Base-by-base conservation (phyloP, 1,284 basidiomycete genomes). In the Vanrija pseudolonga region DNA sequence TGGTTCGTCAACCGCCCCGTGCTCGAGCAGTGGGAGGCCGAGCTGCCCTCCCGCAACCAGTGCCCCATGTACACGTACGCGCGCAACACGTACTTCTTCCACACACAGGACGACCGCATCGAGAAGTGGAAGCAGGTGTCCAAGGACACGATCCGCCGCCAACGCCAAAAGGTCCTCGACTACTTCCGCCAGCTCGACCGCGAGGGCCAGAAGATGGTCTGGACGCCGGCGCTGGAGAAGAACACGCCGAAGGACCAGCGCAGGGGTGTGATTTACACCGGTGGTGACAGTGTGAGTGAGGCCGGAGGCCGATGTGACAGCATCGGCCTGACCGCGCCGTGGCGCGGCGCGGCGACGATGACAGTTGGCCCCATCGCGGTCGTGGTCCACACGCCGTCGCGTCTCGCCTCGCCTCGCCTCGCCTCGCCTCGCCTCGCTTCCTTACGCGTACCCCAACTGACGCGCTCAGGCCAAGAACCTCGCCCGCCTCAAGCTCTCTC, bases 221-320 rank as follows among this genome's bases (percentile, higher is more conserved):
- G 76, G 61, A 66, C 67, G 19, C 53, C 62, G 45, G 56, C 60
- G 6, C 63, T 72, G 56, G 71, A 71, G 49, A 53, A 53, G 4
- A 59, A 62, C 20, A 65, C 63, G 2, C 65, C 69, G 11, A 26
- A 39, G 18, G 53, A 63, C n/a, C 49, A 62, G 48, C 60, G 67
- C 45, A 59, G 73, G 39, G 77, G 77, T 3, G 68, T 79, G 47
- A 78, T 79, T 45, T 69, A 74, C 55, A 76, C 77, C 3, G 77
- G 71, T 15, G 76, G 75, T 3, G 75, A 77, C 47, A 68, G 69
- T 19, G 75, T 77, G 52, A 65, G 69, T 67, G 7, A n/a, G n/a
- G n/a, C n/a, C n/a, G n/a, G n/a, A n/a, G n/a, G n/a, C n/a, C n/a
- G n/a, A n/a, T n/a, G n/a, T n/a, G n/a, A n/a, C n/a, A n/a, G n/a